A percentile compares a stretch with the other conserved stretches of the same genome.
Evolutionary conservation across 192 early-diverging fungal genomes (phyloP).

Genomic region (Coemansia sp.): DNA sequence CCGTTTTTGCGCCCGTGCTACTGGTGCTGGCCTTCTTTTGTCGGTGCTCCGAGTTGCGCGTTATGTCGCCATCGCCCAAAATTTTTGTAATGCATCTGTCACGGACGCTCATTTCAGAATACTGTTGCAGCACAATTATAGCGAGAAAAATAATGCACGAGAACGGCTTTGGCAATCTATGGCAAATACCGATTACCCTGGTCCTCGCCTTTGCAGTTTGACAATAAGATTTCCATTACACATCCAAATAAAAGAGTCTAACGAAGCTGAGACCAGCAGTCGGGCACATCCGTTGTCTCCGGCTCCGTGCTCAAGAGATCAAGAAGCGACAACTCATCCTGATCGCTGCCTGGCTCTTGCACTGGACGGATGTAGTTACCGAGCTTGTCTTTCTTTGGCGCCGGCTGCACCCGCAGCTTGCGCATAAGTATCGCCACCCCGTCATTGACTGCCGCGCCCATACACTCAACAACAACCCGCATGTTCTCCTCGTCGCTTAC

Average conservation of each 20-base stretch:
- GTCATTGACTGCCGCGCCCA: constrained; percentile 16
- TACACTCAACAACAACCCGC: constrained; percentile 38
- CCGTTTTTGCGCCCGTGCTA: not conserved
- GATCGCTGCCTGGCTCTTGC: constrained; percentile 16
- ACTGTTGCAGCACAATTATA: not conserved
- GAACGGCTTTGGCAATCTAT: too few relatives aligned
- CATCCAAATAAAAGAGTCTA: not conserved
- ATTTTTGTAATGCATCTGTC: not conserved
- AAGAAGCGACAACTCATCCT: constrained; percentile 31
- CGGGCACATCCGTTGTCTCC: constrained; percentile 23
- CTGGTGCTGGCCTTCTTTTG: not conserved
- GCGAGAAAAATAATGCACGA: not conserved
- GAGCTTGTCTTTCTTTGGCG: constrained; percentile 22
- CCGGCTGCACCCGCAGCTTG: constrained; percentile 6
- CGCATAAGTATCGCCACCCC: not conserved
- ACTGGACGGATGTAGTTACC: constrained; percentile 19
- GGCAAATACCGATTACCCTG: too few relatives aligned
- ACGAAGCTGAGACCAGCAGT: constrained; percentile 16
- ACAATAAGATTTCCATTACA: not conserved
- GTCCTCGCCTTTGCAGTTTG: too few relatives aligned
- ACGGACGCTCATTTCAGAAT: not conserved
- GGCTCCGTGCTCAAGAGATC: constrained; percentile 35
- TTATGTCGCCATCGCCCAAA: not conserved
- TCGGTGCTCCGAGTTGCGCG: not conserved
- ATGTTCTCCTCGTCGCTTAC: constrained; percentile 31